Conservation (phyloP, 2,329 filamentous ascomycete genomes). For the Fusarium domesticum region DNA sequence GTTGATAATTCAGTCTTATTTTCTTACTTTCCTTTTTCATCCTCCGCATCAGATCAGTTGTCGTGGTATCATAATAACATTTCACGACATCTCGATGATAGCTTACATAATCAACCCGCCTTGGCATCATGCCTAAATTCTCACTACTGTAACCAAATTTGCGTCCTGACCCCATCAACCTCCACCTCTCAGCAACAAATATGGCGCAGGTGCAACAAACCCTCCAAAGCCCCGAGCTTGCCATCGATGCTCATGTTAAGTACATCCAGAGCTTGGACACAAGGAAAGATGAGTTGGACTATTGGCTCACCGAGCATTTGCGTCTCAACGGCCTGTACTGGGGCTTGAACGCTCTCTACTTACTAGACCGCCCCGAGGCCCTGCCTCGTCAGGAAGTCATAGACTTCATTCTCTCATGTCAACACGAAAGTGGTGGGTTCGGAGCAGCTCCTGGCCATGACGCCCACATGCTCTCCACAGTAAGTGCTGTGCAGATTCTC, state of each 20-base stretch:
- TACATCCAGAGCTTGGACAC: slow-evolving; percentile 94
- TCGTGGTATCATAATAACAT: no score
- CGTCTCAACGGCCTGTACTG: slow-evolving; percentile 95
- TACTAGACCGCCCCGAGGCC: slow-evolving; percentile 76
- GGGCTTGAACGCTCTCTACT: slow-evolving; percentile 85
- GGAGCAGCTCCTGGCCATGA: slow-evolving; percentile 93
- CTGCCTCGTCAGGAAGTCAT: slow-evolving; percentile 79
- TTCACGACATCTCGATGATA: no score
- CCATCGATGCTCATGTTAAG: slow-evolving; percentile 67
- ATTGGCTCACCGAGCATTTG: slow-evolving; percentile 96
- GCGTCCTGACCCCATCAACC: slow-evolving; percentile 2
- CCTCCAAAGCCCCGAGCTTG: slow-evolving; percentile 44
- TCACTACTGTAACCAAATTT: background rate
- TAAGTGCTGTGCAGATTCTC: slow-evolving; percentile 91
- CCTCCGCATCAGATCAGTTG: no score
- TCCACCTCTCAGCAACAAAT: slow-evolving; percentile 14
- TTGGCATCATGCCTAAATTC: no score
- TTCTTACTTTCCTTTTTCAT: no score
- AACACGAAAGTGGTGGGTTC: slow-evolving; percentile 85
- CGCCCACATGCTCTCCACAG: slow-evolving; percentile 92
- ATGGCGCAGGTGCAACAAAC: slow-evolving; percentile 29
- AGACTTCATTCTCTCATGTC: slow-evolving; percentile 92
- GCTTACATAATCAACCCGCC: no score
- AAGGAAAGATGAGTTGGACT: slow-evolving; percentile 90
- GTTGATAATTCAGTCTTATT: no score